Conservation (phyloP, 2,329 filamentous ascomycete genomes). For the Trichoderma aggressivum region DNA sequence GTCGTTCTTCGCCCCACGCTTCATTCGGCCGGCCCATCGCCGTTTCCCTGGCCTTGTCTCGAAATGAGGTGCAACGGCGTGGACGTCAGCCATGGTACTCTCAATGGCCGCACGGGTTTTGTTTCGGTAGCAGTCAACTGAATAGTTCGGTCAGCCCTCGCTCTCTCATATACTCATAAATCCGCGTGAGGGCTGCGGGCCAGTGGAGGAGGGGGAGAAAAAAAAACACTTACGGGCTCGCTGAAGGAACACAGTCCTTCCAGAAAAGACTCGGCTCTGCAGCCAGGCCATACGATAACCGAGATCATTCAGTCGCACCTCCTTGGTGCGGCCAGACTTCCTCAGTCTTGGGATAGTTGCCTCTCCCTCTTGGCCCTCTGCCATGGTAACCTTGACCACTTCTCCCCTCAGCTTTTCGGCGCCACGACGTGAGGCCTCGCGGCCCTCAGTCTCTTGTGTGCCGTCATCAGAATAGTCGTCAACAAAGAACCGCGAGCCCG, state of each 20-base stretch:
- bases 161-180: background rate
- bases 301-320: conserved; percentile 87
- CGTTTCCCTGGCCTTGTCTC: conserved; percentile 86
- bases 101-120: conserved; percentile 85
- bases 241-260: conserved; percentile 82
- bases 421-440: conserved; percentile 37
- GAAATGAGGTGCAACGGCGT: conserved; percentile 74
- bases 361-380: conserved; percentile 68
- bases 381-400: conserved; percentile 60
- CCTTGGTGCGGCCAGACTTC: conserved; percentile 67
- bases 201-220: background rate
- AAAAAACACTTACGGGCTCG: conserved; percentile 71
- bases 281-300: conserved; percentile 97
- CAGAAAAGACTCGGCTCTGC: conserved; percentile 87
- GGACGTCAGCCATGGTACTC: conserved; percentile 70
- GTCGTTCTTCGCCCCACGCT: conserved; percentile 34
- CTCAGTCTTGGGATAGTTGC: conserved; percentile 73
- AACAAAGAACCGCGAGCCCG: conserved; percentile 70
- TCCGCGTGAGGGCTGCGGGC: no score
- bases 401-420: conserved; percentile 32
- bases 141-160: background rate
- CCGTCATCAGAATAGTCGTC: conserved; percentile 60
- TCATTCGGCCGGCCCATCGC: conserved; percentile 61
- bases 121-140: conserved; percentile 91
- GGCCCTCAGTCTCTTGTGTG: conserved; percentile 49